Evolutionary conservation across 2,329 filamentous ascomycete species (phyloP), one percentile per base, ranked within the genome.

Genomic region (Pseudogymnoascus sp.): DNA sequence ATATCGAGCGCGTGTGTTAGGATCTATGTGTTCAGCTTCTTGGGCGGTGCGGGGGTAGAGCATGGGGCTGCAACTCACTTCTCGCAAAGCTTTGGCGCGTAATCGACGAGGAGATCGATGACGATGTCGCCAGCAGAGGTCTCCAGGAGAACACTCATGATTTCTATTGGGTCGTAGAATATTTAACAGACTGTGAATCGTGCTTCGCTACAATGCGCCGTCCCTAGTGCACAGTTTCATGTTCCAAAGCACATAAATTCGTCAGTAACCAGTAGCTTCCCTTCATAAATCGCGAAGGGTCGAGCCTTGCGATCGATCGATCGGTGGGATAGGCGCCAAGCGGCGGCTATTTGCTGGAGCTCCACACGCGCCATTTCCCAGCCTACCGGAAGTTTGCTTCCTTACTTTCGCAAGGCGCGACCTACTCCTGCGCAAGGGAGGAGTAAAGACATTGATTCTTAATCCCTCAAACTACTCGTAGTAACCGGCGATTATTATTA

Each of bases 51-150:
- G 37, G 58, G 59, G 40, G 61, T 58, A 13, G n/a, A 37, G 59
- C 4, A 33, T 63, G 62, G 58, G 33, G 47, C 3, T 15, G 36
- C n/a, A 81, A 81, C 89, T 80, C 79, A 95, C 91, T 97, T 99
- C 77, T 97, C 89, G 79, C 93, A 97, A 68, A 92, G 86, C 74
- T 87, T 93, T 1, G 93, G 94, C 40, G 91, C 90, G 72, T 93
- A 89, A 68, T 96, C 90, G 59, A 94, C 86, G 64, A 96, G 79
- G 24, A 99, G 82, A 74, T 99, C 93, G 70, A 97, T 92, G 66
- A 96, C 93, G 71, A 99, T 89, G 74, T 99, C 94, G 71, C 93
- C 93, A 1, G 87, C 84, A 63, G 89, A 96, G 35, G 94, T 97
- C 77, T 99, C 93, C 59, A 99, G 81, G 31, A 97, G 82, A 61